phyloP scores from a whole-genome alignment of 306 rosid genomes.

The Pterocarpus macrocarpus region DNA sequence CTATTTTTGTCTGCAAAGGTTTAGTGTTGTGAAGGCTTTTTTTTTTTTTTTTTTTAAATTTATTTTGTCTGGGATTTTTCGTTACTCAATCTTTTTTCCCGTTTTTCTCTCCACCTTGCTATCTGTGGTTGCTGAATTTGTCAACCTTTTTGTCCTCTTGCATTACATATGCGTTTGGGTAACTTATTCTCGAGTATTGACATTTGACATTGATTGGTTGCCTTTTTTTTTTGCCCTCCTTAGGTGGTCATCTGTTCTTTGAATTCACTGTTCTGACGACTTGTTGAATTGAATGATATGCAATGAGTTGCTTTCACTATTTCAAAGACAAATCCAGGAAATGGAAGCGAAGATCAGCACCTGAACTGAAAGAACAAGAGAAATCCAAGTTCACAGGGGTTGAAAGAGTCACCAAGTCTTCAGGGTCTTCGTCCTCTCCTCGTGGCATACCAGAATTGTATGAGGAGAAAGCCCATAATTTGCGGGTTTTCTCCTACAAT shows the following conservation, averaged over 20 bases:
- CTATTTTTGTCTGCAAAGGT: background rate
- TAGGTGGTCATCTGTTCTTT: background rate
- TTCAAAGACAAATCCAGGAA: conserved; percentile 60
- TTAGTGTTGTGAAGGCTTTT: background rate
- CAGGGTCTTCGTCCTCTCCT: conserved; percentile 60
- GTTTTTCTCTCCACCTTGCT: background rate
- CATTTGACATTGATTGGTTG: background rate
- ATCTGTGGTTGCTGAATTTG: background rate
- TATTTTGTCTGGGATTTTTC: background rate
- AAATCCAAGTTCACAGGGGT: conserved; percentile 56
- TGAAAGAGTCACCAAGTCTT: conserved; percentile 64
- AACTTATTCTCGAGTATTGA: background rate
- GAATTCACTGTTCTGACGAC: background rate
- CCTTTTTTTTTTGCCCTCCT: background rate
- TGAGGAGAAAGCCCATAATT: conserved; percentile 81
- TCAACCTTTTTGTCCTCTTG: background rate
- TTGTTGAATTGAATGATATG: conserved; percentile 17
- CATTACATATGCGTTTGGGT: background rate
- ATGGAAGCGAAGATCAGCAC: conserved; percentile 68
- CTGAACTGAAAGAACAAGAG: conserved; percentile 62
- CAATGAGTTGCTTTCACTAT: conserved; percentile 70
- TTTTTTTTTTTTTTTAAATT: background rate
- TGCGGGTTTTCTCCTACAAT: conserved; percentile 63
- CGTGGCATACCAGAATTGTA: conserved; percentile 82
- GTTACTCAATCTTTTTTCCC: background rate